These are phyloP conservation scores for Sugiyamaella lignohabitans DNA, from an alignment of 805 yeast species.

Conservation along the genomic window DNA sequence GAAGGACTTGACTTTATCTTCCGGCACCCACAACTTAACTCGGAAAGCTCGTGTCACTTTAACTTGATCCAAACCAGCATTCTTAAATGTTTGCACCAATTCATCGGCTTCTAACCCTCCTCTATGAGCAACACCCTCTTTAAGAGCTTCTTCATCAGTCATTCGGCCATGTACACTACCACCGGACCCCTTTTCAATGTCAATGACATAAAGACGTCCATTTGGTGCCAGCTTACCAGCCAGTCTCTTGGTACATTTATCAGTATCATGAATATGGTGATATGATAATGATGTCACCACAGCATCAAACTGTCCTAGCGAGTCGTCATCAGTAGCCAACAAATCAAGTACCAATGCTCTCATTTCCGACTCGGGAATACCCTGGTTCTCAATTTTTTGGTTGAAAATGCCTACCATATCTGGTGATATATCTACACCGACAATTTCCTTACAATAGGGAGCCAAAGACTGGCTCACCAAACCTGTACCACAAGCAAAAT, in stretches of 20 bases:
- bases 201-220: constrained; percentile 19
- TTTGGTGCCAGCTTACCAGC: constrained; percentile 14
- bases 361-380: constrained; percentile 18
- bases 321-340: background rate
- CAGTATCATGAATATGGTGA: constrained; percentile 22
- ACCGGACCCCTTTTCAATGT: constrained; percentile 8
- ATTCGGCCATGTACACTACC: constrained; percentile 7
- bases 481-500: constrained; percentile 27
- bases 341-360: constrained; percentile 17
- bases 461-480: constrained; percentile 19
- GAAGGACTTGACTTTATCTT: constrained; percentile 4
- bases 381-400: constrained; percentile 18
- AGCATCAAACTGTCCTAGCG: constrained; percentile 18
- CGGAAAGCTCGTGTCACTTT: constrained; percentile 1
- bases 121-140: constrained; percentile 11
- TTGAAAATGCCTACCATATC: constrained; percentile 22
- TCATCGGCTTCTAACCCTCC: constrained; percentile 11
- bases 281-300: constrained; percentile 23
- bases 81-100: constrained; percentile 4
- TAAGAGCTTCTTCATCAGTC: constrained; percentile 11
- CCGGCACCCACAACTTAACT: constrained; percentile 13
- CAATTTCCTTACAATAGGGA: constrained; percentile 15
- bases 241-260: constrained; percentile 11
- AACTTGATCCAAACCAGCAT: constrained; percentile 12
- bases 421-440: constrained; percentile 25